Base-by-base conservation (phyloP, 169 alveolate genomes). In the Miamiensis avidus region DNA sequence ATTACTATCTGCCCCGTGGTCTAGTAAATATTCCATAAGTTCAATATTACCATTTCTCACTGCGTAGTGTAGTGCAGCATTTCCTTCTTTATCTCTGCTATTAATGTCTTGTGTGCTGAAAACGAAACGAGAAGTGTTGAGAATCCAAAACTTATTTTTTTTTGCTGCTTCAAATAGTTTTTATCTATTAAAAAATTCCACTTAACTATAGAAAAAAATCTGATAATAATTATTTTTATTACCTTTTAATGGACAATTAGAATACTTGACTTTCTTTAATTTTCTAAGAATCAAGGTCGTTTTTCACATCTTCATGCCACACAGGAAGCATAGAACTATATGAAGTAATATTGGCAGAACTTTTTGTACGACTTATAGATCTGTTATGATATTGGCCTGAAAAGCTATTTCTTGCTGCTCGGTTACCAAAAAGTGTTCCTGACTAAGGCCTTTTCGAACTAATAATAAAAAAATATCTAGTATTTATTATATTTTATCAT, bases 91-190 rank as follows among this genome's bases (percentile, higher is more conserved):
- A 64, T 79, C 84, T 49, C 33, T 65, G 0, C 75, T 74, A 64
- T 79, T 34, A 16, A 79, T 49, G 29, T 79, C 84, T 79, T 74
- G 29, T 49, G 26, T 49, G 30, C 76, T 34, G 29, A 49, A 79
- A 65, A 79, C 73, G 64, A 79, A 79, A 34, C 31, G 34, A n/a
- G 64, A 69, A 26, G 75, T 49, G 64, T 79, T 49, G 6, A 79
- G 64, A n/a, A 33, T 72, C 84, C 84, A 79, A 79, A 79, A 65
- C 64, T 33, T 49, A 64, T 79, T 79, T 29, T 79, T 49, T 79
- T 28, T 49, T 29, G 84, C 84, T n/a, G 84, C 84, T 29, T 79
- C 84, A 29, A 79, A 34, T 1, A 79, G 32, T 29, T 79, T 79
- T 20, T 4, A 11, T 49, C 69, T 49, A 49, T 49, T 49, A 11